Percentiles rank a stretch among this genome's conserved stretches.
These are phyloP conservation scores for Picocystis sp. DNA, from an alignment of 163 green algal species.

Conservation along the genomic window DNA sequence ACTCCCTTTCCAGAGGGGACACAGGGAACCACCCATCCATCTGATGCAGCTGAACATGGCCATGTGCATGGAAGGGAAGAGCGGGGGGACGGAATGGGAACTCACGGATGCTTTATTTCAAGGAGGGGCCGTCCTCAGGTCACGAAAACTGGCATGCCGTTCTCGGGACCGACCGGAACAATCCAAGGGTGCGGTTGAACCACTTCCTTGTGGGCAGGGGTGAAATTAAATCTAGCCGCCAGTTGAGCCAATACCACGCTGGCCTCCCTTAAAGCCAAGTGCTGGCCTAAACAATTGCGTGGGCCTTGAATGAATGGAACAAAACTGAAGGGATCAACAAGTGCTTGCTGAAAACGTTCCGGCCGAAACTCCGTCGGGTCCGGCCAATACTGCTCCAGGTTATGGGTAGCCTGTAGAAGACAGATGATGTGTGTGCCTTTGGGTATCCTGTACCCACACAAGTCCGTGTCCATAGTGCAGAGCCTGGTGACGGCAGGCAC, in stretches of 20 bases:
- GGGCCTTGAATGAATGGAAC: conserved; percentile 79
- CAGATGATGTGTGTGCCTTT: conserved; percentile 16
- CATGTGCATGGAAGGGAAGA: too few species aligned
- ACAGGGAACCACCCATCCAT: too few species aligned
- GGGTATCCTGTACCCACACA: conserved; percentile 55
- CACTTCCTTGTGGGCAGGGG: conserved; percentile 9
- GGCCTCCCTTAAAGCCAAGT: conserved; percentile 72
- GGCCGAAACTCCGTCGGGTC: conserved; percentile 51
- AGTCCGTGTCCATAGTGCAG: conserved; percentile 41
- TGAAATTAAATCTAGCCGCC: conserved; percentile 42
- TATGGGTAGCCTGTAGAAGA: conserved; percentile 32
- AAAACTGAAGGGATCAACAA: conserved; percentile 12
- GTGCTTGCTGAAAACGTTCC: conserved; percentile 62
- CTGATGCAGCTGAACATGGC: too few species aligned
- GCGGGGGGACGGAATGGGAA: too few species aligned
- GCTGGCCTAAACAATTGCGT: conserved; percentile 87
- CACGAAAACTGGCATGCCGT: conserved; percentile 32
- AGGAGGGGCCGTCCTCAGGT: too few species aligned
- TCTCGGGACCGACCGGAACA: conserved; percentile 39
- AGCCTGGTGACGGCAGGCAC: conserved; percentile 75
- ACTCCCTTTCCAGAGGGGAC: too few species aligned
- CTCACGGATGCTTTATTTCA: too few species aligned
- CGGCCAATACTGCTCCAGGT: conserved; percentile 51
- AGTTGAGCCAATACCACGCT: conserved; percentile 42
- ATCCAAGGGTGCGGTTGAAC: conserved; percentile 29